Percentiles rank a stretch among this genome's conserved stretches.
Conservation (phyloP, 2,329 filamentous ascomycete species). For the Rhexocercosporidium sp. region DNA sequence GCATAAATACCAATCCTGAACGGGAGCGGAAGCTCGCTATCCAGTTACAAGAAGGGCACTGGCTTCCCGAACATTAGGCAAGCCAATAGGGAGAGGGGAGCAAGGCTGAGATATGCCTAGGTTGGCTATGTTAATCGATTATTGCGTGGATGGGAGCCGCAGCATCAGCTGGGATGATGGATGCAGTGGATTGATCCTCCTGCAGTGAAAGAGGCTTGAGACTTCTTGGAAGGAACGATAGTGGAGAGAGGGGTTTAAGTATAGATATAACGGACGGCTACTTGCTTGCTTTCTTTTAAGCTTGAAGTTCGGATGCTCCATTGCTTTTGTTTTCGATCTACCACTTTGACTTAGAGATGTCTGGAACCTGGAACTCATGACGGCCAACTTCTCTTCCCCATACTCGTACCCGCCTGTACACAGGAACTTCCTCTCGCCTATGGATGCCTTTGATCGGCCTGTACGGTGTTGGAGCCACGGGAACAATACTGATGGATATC, state of each 20-base stretch:
- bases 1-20: slow-evolving; percentile 3
- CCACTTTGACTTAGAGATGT: slow-evolving; percentile 1
- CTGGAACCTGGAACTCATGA: background rate
- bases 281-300: background rate
- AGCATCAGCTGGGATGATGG: background rate
- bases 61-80: background rate
- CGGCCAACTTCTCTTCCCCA: background rate
- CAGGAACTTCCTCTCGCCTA: background rate
- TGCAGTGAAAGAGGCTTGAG: background rate
- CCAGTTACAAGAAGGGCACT: background rate
- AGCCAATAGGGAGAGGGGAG: background rate
- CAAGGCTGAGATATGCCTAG: slow-evolving; percentile 2
- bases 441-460: background rate
- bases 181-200: background rate
- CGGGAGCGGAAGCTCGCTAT: background rate
- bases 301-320: background rate
- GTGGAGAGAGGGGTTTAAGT: background rate
- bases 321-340: background rate
- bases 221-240: background rate
- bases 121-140: background rate
- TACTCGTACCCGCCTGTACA: background rate
- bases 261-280: slow-evolving; percentile 2
- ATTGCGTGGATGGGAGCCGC: slow-evolving; percentile 6
- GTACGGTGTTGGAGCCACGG: background rate
- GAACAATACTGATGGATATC: background rate